phyloP scores from a whole-genome alignment of 768 basidiomycete species.

The Exidia glandulosa region DNA sequence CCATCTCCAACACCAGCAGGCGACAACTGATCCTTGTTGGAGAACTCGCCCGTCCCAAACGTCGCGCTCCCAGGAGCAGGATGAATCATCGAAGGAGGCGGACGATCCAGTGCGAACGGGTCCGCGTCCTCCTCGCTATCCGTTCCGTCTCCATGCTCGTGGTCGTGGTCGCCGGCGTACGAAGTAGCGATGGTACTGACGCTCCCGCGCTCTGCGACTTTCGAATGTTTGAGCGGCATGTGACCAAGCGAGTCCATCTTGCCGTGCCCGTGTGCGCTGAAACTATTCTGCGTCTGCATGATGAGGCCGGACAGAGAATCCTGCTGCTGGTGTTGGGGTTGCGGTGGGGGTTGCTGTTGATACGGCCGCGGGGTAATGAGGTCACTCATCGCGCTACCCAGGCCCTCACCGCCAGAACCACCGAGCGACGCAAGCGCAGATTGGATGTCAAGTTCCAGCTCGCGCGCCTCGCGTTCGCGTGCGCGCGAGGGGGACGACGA shows the following conservation, averaged over 20 bases:
- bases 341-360: no score
- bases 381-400: neutral
- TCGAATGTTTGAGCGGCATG: neutral
- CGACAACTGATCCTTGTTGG: no score
- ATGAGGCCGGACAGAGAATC: no score
- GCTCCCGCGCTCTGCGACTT: neutral
- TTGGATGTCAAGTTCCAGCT: neutral
- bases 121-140: neutral
- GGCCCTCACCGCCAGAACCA: neutral
- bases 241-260: no score
- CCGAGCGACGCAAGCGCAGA: neutral
- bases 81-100: neutral
- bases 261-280: no score
- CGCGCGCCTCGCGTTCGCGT: neutral
- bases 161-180: neutral
- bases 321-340: no score
- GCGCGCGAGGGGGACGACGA: neutral
- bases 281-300: no score
- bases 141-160: neutral
- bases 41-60: no score
- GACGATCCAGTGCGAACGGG: neutral
- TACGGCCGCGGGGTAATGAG: neutral
- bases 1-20: no score
- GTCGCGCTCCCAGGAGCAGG: constrained; percentile 5
- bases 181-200: neutral